phyloP scores from a whole-genome alignment of 169 alveolate genomes.

The Plasmodium vinckei region DNA sequence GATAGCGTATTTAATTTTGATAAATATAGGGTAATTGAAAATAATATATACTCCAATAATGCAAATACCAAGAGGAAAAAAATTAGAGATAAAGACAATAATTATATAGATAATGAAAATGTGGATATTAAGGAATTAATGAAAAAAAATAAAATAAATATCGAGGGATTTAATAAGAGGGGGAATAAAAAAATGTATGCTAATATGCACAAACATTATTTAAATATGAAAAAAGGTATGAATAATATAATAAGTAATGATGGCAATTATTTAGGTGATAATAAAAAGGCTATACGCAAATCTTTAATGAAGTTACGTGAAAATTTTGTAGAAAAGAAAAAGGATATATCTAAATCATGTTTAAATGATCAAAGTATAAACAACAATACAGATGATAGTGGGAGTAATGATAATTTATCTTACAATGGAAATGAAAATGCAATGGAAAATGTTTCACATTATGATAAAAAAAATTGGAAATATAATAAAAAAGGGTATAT shows the following conservation, averaged over 20 bases:
- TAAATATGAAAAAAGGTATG: not conserved
- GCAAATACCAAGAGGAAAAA: conserved; percentile 50
- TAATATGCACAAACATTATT: not conserved
- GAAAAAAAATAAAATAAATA: conserved; percentile 6
- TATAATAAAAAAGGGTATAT: not conserved
- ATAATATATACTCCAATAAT: conserved; percentile 66
- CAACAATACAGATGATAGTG: not conserved
- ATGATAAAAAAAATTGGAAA: conserved; percentile 14
- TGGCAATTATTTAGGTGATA: not conserved
- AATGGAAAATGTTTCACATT: not conserved
- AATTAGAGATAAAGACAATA: conserved; percentile 1
- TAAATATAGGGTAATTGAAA: conserved; percentile 47
- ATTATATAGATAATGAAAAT: conserved; percentile 16
- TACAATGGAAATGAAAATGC: conserved; percentile 4
- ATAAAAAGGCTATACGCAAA: not conserved
- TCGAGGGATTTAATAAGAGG: not conserved
- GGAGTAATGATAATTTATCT: conserved; percentile 7
- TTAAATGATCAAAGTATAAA: not conserved
- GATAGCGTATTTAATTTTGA: conserved; percentile 51
- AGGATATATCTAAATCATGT: conserved; percentile 1
- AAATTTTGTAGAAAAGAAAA: not conserved
- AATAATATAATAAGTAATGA: not conserved
- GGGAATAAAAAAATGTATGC: conserved; percentile 3
- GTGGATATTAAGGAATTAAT: conserved; percentile 16
- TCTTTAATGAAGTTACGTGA: conserved; percentile 10